Base-by-base conservation (phyloP, 306 rosid species). In the Dalbergia oliveri region DNA sequence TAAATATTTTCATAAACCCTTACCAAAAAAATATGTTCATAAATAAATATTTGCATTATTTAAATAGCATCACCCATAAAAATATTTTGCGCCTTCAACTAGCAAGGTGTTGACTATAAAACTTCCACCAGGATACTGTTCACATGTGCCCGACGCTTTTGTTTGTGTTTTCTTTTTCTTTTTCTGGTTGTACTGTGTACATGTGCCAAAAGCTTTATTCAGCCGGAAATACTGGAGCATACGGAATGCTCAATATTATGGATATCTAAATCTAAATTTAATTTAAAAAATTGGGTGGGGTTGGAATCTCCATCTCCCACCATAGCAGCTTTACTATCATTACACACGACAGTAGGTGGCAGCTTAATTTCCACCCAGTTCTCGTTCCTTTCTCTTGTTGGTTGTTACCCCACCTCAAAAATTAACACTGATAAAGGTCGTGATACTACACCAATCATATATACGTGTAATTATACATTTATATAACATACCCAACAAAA, bases 41-140 rank as follows among this genome's bases (percentile, higher is more conserved):
- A 13, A 10, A 47, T 45, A 8, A 45, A 3, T 47, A 10, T 10
- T 3, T 47, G 0, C 5, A 4, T 13, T 47, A 10, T 47, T 4
- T 47, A 47, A 44, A 44, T 44, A 44, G 50, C 50, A 8, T 44
- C 14, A 10, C 12, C 15, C 4, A 47, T 12, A 26, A 47, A 47
- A 47, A 47, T 15, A 81, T 18, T 13, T 45, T 37, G 72, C 18
- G 19, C 12, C n/a, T 82, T 67, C 78, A 78, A 69, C 73, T 53
- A 16, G 0, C 10, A 13, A 60, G 19, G 72, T 49, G 67, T 3
- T 59, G 9, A 37, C 57, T 18, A 16, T 3, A 4, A 11, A 54
- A 47, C 18, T 53, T 15, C 73, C 76, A 44, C 73, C 45, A 39
- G 2, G 31, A 1, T 26, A 26, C 31, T 26, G 31, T 26, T 26